Conservation (phyloP, 768 basidiomycete genomes). For the Pisolithus orientalis region DNA sequence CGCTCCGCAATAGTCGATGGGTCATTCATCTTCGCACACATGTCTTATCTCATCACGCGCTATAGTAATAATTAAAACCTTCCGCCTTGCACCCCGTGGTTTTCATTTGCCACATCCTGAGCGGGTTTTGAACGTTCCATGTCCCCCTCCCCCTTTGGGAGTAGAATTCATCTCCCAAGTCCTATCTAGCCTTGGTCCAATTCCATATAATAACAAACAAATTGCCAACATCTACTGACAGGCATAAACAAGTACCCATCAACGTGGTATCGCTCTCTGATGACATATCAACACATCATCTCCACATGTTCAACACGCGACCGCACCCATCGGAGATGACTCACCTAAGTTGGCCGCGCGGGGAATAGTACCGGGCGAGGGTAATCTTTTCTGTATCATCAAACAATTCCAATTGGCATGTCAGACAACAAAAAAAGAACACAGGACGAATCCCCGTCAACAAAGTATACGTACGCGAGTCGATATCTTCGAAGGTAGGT, state of each 20-base stretch:
- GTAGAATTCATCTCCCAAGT: no score
- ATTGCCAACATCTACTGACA: conserved; percentile 6
- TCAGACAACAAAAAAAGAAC: conserved; percentile 1
- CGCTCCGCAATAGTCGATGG: conserved; percentile 2
- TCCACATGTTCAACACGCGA: conserved; percentile 11
- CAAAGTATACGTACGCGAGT: conserved; percentile 59
- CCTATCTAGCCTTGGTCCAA: no score
- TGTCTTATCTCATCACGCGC: conserved; percentile 22
- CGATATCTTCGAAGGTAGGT: conserved; percentile 87
- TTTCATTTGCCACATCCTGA: conserved; percentile 9
- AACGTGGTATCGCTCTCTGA: conserved; percentile 2
- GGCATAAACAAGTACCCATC: conserved; percentile 17
- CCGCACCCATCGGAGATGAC: conserved; percentile 25
- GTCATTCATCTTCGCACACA: conserved; percentile 9
- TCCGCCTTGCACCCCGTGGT: conserved; percentile 7
- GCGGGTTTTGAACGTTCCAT: conserved; percentile 24
- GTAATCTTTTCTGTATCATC: conserved; percentile 50
- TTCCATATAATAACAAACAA: conserved; percentile 13
- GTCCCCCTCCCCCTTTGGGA: conserved; percentile 1
- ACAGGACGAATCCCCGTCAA: background rate
- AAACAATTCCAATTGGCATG: conserved; percentile 5
- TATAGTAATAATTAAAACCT: conserved; percentile 20
- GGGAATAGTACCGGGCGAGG: conserved; percentile 64
- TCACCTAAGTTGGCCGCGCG: conserved; percentile 33
- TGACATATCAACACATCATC: conserved; percentile 13